Base-by-base conservation (phyloP, 495 filamentous ascomycete species). In the Neurospora sp. region DNA sequence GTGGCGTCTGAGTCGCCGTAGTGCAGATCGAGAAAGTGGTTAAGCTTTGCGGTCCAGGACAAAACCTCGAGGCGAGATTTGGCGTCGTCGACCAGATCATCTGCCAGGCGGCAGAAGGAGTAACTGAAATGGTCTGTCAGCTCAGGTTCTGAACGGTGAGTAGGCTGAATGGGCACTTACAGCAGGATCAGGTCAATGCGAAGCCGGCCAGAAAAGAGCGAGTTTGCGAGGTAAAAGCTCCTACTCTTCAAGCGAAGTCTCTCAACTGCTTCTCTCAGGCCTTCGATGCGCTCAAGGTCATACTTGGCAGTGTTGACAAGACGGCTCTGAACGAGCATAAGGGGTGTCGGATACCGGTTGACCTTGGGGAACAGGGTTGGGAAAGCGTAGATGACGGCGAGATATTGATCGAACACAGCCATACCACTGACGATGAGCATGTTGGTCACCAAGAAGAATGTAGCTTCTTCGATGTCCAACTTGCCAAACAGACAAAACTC, bases 391-490 rank as follows among this genome's bases (percentile, higher is more conserved):
- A 89, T 77, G 37, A 92, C 81, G 8, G 91, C 85, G 35, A 90
- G 74, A 22, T 85, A 87, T 75, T 89, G 86, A 74, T 93, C 91
- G 68, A 90, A 87, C 5, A 88, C 88, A 12, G 88, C 80, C 38
- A 90, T 80, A n/a, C 90, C 90, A 73, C 89, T 86, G 3, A 91
- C 87, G 70, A 93, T 88, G 42, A 93, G 74, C 5, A 82, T 78
- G 73, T 92, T 93, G 6, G 89, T 91, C 20, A 84, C 74, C 5
- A 93, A 78, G 79, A 93, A 93, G 82, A 93, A 93, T 7, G 88
- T 42, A 1, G 89, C 89, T 79, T 91, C 91, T 81, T 92, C 90
- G 5, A 92, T 80, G 37, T 92, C 90, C 27, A 92, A 78, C 16
- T 83, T 84, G n/a, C 84, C 83, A 87, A 89, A 91, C 2, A 91